Evolutionary conservation across 2,329 filamentous ascomycete species (phyloP), one percentile per base, ranked within the genome.

Genomic region (Fusarium decemcellulare): DNA sequence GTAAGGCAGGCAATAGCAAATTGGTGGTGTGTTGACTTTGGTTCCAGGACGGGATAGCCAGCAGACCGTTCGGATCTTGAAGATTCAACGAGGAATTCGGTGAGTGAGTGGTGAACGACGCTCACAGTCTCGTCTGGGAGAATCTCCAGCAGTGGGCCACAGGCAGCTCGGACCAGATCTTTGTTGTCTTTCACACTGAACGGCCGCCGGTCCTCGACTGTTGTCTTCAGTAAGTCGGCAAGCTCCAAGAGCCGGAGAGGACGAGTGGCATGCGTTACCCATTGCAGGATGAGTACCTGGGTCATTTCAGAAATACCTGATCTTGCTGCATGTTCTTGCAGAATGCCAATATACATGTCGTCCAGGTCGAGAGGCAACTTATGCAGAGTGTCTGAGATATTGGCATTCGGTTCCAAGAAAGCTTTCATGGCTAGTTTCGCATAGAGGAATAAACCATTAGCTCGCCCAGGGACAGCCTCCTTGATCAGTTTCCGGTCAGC

Each of bases 391-490:
- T 54, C 40, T 1, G 37, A n/a, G 11, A 70, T 42, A 5, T 62
- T 32, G 10, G 42, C 62, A 2, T 37, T 53, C 8, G 56, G 63
- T 11, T 65, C 54, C 3, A 72, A 27, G n/a, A 72, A 67, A 10
- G 67, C 56, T 23, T 70, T 67, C 62, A 72, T 71, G 2, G 64
- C 70, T 29, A 72, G 27, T 37, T 71, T 72, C 5, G 70, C 70
- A 29, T 72, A 72, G 9, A 72, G 70, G n/a, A 72, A 72, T 2
- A 72, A 18, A 2, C 71, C 70, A 11, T 69, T 72, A 23, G 71
- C 71, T 36, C 62, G 42, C 2, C 71, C 71, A 9, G 70, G 65
- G 5, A 72, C 70, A 4, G 67, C 70, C 15, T 65, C 36, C 12
- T 52, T 60, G 29, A 72, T 55, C 4, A 57, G 40, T 2, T 53